Base-by-base conservation (phyloP, 2,329 filamentous ascomycete species). In the Botrytis paeoniae region DNA sequence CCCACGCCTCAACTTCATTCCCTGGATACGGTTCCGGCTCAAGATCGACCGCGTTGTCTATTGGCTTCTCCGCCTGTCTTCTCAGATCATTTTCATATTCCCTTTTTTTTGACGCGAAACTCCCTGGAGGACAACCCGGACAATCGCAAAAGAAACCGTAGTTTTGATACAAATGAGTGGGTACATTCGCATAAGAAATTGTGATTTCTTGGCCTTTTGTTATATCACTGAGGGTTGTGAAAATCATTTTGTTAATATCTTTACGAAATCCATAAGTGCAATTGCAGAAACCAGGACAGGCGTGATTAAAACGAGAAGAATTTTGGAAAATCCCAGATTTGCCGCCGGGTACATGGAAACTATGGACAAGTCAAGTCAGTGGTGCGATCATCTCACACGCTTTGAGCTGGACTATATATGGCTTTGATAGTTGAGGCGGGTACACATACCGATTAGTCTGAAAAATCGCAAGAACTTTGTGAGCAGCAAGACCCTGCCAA, bases 221-320 rank as follows among this genome's bases (percentile, higher is more conserved):
- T 14, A 88, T 80, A 0, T 82, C 78, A 3, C 76, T 79, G 14
- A 77, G 78, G 3, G 85, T 81, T 1, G 79, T 80, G 74, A 89
- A 81, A 0, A 82, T 79, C 48, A 90, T 83, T 4, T 81, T 78
- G 10, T 80, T 75, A 1, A 75, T 73, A 0, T 72, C 59, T 0
- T 68, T 9, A 69, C 86, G 82, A 54, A 73, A 79, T 2, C 10
- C 37, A 75, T 84, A 88, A 0, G 64, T 75, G 76, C 86, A 89
- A 2, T 80, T 75, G 39, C 88, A 78, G 61, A 85, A 78, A 0
- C 83, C 82, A 2, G 76, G 73, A 77, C 88, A 90, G 0, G 87
- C 85, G 77, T 90, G 88, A 77, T 90, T 90, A 80, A 90, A 89
- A 3, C 88, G 83, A 0, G 87, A 85, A 0, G 85, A 86, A 9